Percentiles rank a stretch among this genome's conserved stretches.
phyloP scores from a whole-genome alignment of 345 rosid species.

The Carallia brachiata region DNA sequence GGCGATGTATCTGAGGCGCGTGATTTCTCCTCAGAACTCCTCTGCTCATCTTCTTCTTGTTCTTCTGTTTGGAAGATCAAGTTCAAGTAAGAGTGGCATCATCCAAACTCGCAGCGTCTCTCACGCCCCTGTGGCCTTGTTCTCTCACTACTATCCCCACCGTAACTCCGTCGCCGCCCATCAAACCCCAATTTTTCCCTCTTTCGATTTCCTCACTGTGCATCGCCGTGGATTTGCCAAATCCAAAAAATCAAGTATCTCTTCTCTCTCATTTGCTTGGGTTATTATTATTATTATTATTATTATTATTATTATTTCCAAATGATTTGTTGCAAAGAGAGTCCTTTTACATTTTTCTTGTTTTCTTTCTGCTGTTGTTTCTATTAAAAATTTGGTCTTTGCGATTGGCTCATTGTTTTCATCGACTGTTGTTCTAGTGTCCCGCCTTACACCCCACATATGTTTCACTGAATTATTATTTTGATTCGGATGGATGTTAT shows the following conservation, averaged over 20 bases:
- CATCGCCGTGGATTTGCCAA: conserved; percentile 76
- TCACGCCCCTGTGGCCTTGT: conserved; percentile 4
- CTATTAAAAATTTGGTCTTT: not conserved
- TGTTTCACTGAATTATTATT: too few relatives aligned
- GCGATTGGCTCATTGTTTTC: too few relatives aligned
- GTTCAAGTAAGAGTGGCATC: conserved; percentile 11
- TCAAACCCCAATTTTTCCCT: conserved; percentile 9
- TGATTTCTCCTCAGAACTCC: conserved; percentile 30
- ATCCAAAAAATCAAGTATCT: conserved; percentile 67
- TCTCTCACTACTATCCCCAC: conserved; percentile 22
- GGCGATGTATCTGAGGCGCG: conserved; percentile 55
- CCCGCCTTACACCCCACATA: too few relatives aligned
- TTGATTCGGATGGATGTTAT: too few relatives aligned
- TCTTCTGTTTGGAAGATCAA: conserved; percentile 6
- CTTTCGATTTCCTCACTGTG: conserved; percentile 35
- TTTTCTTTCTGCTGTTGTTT: not conserved
- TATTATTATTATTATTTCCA: too few relatives aligned
- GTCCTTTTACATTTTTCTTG: not conserved
- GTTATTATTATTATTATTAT: too few relatives aligned
- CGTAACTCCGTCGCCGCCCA: conserved; percentile 15
- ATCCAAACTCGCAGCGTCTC: conserved; percentile 36
- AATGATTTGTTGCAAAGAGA: not conserved
- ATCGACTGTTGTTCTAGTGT: too few relatives aligned
- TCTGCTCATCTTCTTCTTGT: conserved; percentile 19
- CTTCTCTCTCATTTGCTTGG: not conserved